Evolutionary conservation across 495 filamentous ascomycete genomes (phyloP).

Genomic region (Tricharina praecox): DNA sequence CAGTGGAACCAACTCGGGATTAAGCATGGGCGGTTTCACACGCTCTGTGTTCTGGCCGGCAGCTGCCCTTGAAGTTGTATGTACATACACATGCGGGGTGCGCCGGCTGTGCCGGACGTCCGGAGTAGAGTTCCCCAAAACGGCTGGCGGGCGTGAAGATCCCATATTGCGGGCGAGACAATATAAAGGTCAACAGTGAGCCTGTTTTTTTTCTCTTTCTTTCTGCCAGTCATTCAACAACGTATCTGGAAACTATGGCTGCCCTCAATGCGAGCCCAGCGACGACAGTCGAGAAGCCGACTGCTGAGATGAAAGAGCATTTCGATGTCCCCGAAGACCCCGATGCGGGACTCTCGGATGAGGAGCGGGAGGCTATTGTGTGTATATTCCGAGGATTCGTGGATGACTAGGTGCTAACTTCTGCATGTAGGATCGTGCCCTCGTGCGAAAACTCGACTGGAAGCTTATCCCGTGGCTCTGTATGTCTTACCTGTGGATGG

Average conservation of each 20-base stretch:
- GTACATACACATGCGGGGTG: background rate
- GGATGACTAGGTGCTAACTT: slow-evolving; percentile 45
- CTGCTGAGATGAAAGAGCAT: background rate
- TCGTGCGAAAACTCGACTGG: slow-evolving; percentile 55
- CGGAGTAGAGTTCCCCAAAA: background rate
- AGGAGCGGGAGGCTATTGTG: slow-evolving; percentile 52
- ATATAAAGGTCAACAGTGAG: background rate
- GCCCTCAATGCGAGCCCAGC: background rate
- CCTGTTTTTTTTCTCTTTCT: background rate
- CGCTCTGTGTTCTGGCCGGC: too few relatives aligned
- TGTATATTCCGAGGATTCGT: slow-evolving; percentile 35
- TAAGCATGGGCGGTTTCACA: background rate
- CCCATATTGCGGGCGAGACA: background rate
- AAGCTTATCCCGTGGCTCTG: slow-evolving; percentile 55
- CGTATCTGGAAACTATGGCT: background rate
- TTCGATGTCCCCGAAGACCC: slow-evolving; percentile 28
- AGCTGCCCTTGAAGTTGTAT: background rate
- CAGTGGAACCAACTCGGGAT: background rate
- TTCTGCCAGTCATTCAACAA: background rate
- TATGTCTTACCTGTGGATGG: background rate
- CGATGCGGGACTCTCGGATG: slow-evolving; percentile 48
- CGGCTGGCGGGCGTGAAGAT: background rate
- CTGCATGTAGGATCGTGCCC: slow-evolving; percentile 54
- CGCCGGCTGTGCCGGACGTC: background rate
- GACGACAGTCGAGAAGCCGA: background rate